phyloP scores from a whole-genome alignment of 139 green algal genomes.

The Chlorella sp. region DNA sequence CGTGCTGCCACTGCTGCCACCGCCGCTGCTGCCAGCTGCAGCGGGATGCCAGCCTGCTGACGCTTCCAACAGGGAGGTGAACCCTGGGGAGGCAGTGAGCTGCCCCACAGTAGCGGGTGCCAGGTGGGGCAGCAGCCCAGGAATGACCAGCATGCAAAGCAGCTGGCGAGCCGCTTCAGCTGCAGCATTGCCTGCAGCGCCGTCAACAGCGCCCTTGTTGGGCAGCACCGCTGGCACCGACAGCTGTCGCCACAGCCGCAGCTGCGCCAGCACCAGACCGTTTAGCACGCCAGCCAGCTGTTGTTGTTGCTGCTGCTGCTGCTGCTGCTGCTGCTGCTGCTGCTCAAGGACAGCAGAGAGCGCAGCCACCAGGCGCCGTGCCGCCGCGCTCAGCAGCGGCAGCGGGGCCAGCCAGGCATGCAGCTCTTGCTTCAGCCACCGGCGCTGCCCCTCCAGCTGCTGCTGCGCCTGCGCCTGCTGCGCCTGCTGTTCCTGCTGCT shows the following conservation, averaged over 20 bases:
- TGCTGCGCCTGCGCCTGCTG: constrained; percentile 22
- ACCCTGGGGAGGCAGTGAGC: not conserved
- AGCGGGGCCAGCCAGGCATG: constrained; percentile 9
- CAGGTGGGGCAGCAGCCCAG: not conserved
- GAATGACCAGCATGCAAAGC: not conserved
- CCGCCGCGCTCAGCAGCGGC: constrained; percentile 35
- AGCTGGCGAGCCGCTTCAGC: not conserved
- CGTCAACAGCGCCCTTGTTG: not conserved
- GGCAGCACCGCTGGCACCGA: not conserved
- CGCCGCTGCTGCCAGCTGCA: not conserved
- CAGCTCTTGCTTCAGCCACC: constrained; percentile 28
- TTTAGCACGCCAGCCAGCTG: constrained; percentile 31
- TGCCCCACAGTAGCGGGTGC: not conserved
- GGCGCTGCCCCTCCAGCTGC: constrained; percentile 10
- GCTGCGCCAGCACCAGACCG: not conserved
- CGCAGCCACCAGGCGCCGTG: constrained; percentile 14
- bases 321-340: not conserved
- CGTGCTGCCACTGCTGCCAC: not conserved
- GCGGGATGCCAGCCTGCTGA: not conserved
- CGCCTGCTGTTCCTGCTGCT: not conserved
- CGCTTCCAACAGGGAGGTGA: not conserved
- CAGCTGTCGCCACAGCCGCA: not conserved
- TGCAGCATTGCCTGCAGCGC: not conserved
- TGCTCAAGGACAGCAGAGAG: not conserved
- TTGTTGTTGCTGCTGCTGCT: constrained; percentile 35